Evolutionary conservation across 495 filamentous ascomycete species (phyloP).

Genomic region (Aspergillus incahuasiensis): DNA sequence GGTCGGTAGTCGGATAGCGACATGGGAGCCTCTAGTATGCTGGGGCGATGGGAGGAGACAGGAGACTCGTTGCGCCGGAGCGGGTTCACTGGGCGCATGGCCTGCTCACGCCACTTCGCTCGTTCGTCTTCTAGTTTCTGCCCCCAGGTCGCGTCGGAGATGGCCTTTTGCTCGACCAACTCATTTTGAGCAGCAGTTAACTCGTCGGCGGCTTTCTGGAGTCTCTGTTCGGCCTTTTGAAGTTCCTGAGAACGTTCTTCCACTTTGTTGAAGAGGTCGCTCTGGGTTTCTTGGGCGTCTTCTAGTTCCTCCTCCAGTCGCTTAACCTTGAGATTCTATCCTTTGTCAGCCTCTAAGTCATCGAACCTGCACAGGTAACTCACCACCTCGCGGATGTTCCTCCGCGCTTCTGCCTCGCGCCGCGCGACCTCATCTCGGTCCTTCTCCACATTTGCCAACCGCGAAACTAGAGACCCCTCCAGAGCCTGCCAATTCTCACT

Average conservation of each 20-base stretch:
- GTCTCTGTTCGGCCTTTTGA: conserved; percentile 56
- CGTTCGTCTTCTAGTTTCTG: conserved; percentile 69
- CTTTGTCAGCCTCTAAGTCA: conserved; percentile 14
- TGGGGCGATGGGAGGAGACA: conserved; percentile 41
- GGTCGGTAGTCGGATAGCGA: conserved; percentile 37
- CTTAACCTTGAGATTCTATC: conserved; percentile 67
- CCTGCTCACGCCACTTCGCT: conserved; percentile 65
- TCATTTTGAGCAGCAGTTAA: conserved; percentile 54
- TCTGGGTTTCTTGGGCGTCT: conserved; percentile 57
- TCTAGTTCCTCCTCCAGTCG: conserved; percentile 82
- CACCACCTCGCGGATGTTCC: conserved; percentile 82
- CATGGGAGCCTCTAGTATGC: conserved; percentile 35
- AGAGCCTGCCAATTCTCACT: conserved; percentile 98
- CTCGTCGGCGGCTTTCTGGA: conserved; percentile 62
- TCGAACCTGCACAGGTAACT: conserved; percentile 22
- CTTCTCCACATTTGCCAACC: conserved; percentile 72
- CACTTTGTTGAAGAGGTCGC: conserved; percentile 54
- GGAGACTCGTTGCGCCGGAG: conserved; percentile 48
- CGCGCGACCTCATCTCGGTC: conserved; percentile 83
- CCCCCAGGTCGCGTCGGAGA: conserved; percentile 55
- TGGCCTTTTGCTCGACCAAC: conserved; percentile 66
- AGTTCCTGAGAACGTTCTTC: conserved; percentile 58
- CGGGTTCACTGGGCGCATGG: conserved; percentile 28
- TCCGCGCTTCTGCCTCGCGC: conserved; percentile 77
- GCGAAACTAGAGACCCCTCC: conserved; percentile 72